A percentile compares a stretch with the other conserved stretches of the same genome.
These are phyloP conservation scores for Fusarium mexicanum DNA, from an alignment of 2,329 filamentous ascomycete species.

Conservation along the genomic window DNA sequence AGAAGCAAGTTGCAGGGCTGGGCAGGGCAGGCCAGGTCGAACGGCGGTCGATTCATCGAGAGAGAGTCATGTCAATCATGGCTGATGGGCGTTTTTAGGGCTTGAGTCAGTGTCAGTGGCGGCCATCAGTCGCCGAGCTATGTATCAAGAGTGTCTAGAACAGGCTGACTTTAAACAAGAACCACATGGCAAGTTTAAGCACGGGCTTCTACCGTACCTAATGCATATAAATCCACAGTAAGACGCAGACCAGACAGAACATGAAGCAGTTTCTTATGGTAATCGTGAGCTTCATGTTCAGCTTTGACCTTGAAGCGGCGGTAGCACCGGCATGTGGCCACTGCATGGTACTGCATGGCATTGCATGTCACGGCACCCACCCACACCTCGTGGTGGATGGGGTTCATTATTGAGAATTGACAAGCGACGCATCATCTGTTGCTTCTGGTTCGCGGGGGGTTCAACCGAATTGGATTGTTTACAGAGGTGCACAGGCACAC, in stretches of 20 bases:
- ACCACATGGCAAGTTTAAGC: constrained; percentile 9
- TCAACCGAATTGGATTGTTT: constrained; percentile 10
- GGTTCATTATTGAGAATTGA: background rate
- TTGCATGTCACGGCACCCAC: constrained; percentile 5
- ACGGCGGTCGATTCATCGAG: background rate
- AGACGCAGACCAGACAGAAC: background rate
- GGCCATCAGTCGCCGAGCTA: background rate
- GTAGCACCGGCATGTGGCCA: constrained; percentile 2
- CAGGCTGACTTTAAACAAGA: background rate
- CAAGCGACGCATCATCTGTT: constrained; percentile 1
- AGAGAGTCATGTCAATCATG: constrained; percentile 12
- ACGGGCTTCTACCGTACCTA: background rate
- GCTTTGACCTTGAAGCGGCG: constrained; percentile 2
- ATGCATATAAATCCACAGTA: background rate
- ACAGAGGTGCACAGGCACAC: background rate
- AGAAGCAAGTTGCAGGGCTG: background rate
- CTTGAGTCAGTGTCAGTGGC: constrained; percentile 7
- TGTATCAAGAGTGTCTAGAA: constrained; percentile 5
- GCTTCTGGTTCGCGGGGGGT: constrained; percentile 5
- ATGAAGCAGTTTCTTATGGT: background rate
- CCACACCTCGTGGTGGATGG: constrained; percentile 22
- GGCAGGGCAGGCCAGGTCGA: background rate
- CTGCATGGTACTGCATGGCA: background rate
- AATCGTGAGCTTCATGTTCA: constrained; percentile 2
- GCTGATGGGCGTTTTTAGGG: background rate